These are phyloP conservation scores for Gelatoporia subvermispora DNA, from an alignment of 768 basidiomycete species.

Conservation along the genomic window DNA sequence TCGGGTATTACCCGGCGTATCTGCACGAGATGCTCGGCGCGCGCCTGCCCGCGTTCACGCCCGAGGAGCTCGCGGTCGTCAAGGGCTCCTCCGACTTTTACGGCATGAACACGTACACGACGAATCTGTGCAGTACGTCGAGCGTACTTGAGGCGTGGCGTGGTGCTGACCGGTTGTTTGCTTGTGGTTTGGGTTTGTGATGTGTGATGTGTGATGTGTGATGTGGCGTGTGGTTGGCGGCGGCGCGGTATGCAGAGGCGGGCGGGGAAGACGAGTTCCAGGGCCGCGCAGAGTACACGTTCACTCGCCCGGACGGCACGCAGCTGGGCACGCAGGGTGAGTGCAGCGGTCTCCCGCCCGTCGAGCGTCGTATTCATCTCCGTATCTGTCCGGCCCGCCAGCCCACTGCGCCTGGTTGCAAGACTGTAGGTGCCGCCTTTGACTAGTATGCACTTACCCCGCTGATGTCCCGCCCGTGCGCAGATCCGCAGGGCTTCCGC, in stretches of 20 bases:
- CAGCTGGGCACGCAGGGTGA: constrained; percentile 63
- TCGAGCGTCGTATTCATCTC: background rate
- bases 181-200: too few relatives aligned
- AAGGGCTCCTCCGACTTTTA: constrained; percentile 70
- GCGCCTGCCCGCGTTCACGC: constrained; percentile 53
- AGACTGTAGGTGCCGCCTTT: constrained; percentile 41
- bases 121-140: constrained; percentile 43
- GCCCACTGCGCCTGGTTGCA: constrained; percentile 66
- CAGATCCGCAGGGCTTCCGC: constrained; percentile 68
- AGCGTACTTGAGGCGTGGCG: background rate
- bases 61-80: constrained; percentile 54
- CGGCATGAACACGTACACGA: constrained; percentile 75
- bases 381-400: constrained; percentile 11
- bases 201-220: constrained; percentile 21
- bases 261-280: constrained; percentile 71
- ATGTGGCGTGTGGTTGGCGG: background rate
- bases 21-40: constrained; percentile 56
- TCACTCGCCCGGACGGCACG: constrained; percentile 62
- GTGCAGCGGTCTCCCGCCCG: constrained; percentile 3
- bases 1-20: constrained; percentile 66
- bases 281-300: constrained; percentile 59
- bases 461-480: constrained; percentile 6
- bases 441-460: background rate
- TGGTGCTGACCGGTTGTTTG: background rate
- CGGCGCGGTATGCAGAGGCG: constrained; percentile 34